Base-by-base conservation (phyloP, 805 yeast species). In the Suhomyces pyralidae region DNA sequence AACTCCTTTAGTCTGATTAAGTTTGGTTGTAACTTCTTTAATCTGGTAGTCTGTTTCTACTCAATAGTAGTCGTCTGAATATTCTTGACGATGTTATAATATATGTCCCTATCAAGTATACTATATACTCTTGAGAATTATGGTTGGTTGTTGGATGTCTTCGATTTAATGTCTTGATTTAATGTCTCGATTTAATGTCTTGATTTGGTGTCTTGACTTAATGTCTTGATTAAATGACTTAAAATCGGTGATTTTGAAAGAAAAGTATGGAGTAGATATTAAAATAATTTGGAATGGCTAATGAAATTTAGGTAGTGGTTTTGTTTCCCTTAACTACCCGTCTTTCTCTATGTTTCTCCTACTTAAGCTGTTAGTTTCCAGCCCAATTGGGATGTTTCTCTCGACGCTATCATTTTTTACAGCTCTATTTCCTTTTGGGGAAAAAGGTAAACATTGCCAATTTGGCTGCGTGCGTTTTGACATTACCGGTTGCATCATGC, bases 371-470 rank as follows among this genome's bases (percentile, higher is more conserved):
- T 46, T 46, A 46, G 49, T 46, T 46, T 30, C 14, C 24, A 46
- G n/a, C 49, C 49, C 17, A 25, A 48, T 48, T 40, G 50, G 28
- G 45, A 40, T 15, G 36, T 36, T 40, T 46, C 34, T 26, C n/a
- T 14, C 45, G 45, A 26, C 50, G 26, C 17, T 40, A 48, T 48
- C 15, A 36, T 4, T 10, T 34, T 51, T 47, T 26, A 42, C 45
- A 46, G 24, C 20, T 22, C 19, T 19, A 47, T 60, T 65, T 49
- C 67, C 66, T 32, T 36, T 52, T 62, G 51, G 26, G 63, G 68
- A 17, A 59, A 61, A 51, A 50, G 51, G 59, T 64, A 63, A 64
- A 64, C 60, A 64, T 51, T 58, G 51, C 51, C 56, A 57, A 55
- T 58, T 46, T 28, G 49, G 38, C 48, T 45, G 48, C 48, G 48